A percentile compares a stretch with the other conserved stretches of the same genome.
Conservation (phyloP, 2,329 filamentous ascomycete genomes). For the Paramyrothecium roridum region DNA sequence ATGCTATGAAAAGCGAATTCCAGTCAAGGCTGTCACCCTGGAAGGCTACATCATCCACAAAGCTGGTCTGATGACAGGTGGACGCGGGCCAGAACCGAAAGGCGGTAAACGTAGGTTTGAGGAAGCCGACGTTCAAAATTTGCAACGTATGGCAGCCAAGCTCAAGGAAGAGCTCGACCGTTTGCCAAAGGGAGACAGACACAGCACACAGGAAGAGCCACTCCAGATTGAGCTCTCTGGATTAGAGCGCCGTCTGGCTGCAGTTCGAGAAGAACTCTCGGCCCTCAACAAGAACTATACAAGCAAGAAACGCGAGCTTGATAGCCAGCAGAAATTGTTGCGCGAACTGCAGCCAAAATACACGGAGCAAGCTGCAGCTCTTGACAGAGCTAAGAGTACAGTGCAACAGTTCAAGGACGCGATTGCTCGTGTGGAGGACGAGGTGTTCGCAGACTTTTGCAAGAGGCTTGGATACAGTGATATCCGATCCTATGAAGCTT, state of each 20-base stretch:
- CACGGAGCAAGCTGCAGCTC: constrained; percentile 64
- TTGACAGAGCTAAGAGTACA: constrained; percentile 54
- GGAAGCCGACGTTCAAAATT: constrained; percentile 81
- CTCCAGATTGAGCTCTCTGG: constrained; percentile 77
- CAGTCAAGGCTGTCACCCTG: constrained; percentile 90
- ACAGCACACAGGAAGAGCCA: constrained; percentile 73
- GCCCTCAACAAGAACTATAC: constrained; percentile 78
- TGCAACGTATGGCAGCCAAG: constrained; percentile 74
- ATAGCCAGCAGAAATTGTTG: constrained; percentile 70
- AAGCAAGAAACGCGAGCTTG: constrained; percentile 79
- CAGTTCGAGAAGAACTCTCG: constrained; percentile 71
- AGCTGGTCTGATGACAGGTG: constrained; percentile 93
- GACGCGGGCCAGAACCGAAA: constrained; percentile 73
- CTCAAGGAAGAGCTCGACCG: constrained; percentile 74
- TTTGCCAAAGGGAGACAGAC: constrained; percentile 74
- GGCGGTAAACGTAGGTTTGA: constrained; percentile 80
- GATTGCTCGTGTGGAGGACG: constrained; percentile 80
- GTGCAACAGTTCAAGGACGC: constrained; percentile 55
- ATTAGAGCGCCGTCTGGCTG: constrained; percentile 72
- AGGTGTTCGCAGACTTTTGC: constrained; percentile 85
- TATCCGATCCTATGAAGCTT: constrained; percentile 89
- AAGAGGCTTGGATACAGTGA: constrained; percentile 80
- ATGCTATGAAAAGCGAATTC: constrained; percentile 78
- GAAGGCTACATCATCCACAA: constrained; percentile 98
- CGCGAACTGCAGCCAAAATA: constrained; percentile 76